A percentile compares a stretch with the other conserved stretches of the same genome.
phyloP scores from a whole-genome alignment of 768 basidiomycete species.

The Boletus insuetus region DNA sequence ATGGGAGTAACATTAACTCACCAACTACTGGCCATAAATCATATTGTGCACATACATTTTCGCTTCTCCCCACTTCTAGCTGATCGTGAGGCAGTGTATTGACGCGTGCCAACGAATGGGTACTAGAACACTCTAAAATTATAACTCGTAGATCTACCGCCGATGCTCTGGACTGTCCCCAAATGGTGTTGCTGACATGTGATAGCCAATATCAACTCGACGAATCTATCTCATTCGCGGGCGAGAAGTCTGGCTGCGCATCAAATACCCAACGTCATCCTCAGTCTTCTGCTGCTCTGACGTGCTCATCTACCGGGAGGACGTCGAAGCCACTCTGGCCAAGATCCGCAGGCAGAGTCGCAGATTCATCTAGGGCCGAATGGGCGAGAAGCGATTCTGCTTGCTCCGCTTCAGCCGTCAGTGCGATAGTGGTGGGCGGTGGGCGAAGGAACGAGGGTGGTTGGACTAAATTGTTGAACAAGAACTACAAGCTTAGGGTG shows the following conservation, averaged over 20 bases:
- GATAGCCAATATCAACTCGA: neutral
- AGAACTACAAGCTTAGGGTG: constrained; percentile 49
- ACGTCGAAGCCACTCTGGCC: constrained; percentile 86
- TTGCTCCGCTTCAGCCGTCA: constrained; percentile 52
- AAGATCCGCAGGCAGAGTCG: constrained; percentile 75
- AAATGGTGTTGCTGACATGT: neutral
- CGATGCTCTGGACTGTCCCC: neutral
- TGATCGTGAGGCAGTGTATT: constrained; percentile 2
- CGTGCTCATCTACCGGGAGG: constrained; percentile 48
- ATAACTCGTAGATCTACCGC: neutral
- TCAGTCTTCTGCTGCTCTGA: constrained; percentile 20
- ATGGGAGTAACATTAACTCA: neutral
- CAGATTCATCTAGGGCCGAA: constrained; percentile 69
- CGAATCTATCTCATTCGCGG: neutral
- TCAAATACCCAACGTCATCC: neutral
- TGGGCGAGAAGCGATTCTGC: constrained; percentile 45
- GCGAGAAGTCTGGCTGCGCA: neutral
- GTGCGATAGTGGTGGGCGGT: constrained; percentile 29
- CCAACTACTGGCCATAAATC: neutral
- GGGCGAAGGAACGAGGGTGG: constrained; percentile 60
- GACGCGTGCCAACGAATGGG: neutral
- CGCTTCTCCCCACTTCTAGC: constrained; percentile 5
- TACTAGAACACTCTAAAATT: constrained; percentile 1
- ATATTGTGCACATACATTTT: neutral
- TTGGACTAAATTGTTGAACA: constrained; percentile 83